Conservation (phyloP, 495 filamentous ascomycete genomes). For the Daldinia loculata region DNA sequence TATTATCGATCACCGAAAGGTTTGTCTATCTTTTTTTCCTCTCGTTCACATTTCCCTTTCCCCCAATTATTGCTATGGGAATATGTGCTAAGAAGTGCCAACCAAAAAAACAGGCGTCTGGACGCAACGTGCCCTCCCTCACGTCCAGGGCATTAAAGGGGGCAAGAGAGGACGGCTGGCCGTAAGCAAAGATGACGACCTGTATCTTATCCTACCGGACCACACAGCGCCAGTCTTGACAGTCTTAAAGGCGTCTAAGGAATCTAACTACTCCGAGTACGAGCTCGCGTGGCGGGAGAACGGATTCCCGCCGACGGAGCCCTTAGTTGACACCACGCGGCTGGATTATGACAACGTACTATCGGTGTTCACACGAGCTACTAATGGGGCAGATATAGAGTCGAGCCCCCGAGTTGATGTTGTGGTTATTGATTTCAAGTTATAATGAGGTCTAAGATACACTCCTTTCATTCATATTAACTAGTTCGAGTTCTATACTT, state of each 20-base stretch:
- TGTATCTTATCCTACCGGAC: slow-evolving; percentile 52
- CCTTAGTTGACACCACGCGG: slow-evolving; percentile 50
- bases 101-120: slow-evolving; percentile 38
- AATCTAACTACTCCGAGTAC: slow-evolving; percentile 40
- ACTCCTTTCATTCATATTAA: not conserved
- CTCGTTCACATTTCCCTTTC: not conserved
- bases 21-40: slow-evolving; percentile 29
- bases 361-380: slow-evolving; percentile 48
- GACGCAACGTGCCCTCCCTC: slow-evolving; percentile 42
- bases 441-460: slow-evolving; percentile 18
- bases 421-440: slow-evolving; percentile 51
- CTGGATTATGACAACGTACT: slow-evolving; percentile 49
- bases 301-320: slow-evolving; percentile 48
- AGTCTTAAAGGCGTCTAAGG: slow-evolving; percentile 46
- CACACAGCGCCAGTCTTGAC: slow-evolving; percentile 35
- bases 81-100: not conserved
- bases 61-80: not conserved
- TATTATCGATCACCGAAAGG: slow-evolving; percentile 53
- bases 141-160: slow-evolving; percentile 42
- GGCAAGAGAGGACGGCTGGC: slow-evolving; percentile 50
- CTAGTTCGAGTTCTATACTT: not conserved
- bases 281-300: slow-evolving; percentile 47
- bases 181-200: slow-evolving; percentile 45
- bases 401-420: slow-evolving; percentile 35
- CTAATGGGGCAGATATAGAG: slow-evolving; percentile 9